These are phyloP conservation scores for Rubroboletus pulcherrimus DNA, from an alignment of 768 basidiomycete genomes.

Conservation along the genomic window DNA sequence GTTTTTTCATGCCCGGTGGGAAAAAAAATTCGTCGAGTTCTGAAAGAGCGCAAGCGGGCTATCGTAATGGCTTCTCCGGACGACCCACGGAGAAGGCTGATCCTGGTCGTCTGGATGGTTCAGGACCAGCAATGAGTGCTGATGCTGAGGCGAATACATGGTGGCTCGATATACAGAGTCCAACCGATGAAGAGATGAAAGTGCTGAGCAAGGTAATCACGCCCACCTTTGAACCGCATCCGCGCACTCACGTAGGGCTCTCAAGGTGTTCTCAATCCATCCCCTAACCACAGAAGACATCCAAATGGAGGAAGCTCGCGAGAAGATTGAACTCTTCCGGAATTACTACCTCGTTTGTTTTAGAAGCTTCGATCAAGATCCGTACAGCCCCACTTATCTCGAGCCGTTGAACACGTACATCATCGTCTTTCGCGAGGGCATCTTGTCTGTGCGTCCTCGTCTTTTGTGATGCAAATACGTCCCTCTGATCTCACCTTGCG, in stretches of 20 bases:
- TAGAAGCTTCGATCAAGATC: slow-evolving; percentile 98
- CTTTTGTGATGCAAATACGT: not conserved
- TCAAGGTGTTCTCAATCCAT: slow-evolving; percentile 92
- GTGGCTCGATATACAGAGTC: slow-evolving; percentile 94
- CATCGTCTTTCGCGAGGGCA: slow-evolving; percentile 97
- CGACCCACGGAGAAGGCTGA: slow-evolving; percentile 20
- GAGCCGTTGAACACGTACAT: slow-evolving; percentile 99
- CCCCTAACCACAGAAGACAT: slow-evolving; percentile 99
- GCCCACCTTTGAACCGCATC: not conserved
- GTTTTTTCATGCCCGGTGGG: slow-evolving; percentile 3
- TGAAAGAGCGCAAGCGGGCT: not conserved
- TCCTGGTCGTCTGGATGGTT: slow-evolving; percentile 20
- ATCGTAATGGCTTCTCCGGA: slow-evolving; percentile 16
- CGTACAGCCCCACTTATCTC: slow-evolving; percentile 93
- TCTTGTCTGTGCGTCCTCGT: slow-evolving; percentile 67
- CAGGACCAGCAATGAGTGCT: slow-evolving; percentile 15
- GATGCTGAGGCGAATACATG: slow-evolving; percentile 80
- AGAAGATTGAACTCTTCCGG: slow-evolving; percentile 98
- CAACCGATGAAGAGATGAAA: slow-evolving; percentile 98
- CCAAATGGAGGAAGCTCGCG: slow-evolving; percentile 98
- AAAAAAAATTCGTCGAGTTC: slow-evolving; percentile 6
- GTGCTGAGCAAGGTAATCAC: slow-evolving; percentile 78
- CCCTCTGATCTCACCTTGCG: not conserved
- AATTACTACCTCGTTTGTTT: slow-evolving; percentile 99
- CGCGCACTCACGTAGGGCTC: slow-evolving; percentile 5